A percentile compares a stretch with the other conserved stretches of the same genome.
Conservation (phyloP, 495 filamentous ascomycete genomes). For the Podospora conica region DNA sequence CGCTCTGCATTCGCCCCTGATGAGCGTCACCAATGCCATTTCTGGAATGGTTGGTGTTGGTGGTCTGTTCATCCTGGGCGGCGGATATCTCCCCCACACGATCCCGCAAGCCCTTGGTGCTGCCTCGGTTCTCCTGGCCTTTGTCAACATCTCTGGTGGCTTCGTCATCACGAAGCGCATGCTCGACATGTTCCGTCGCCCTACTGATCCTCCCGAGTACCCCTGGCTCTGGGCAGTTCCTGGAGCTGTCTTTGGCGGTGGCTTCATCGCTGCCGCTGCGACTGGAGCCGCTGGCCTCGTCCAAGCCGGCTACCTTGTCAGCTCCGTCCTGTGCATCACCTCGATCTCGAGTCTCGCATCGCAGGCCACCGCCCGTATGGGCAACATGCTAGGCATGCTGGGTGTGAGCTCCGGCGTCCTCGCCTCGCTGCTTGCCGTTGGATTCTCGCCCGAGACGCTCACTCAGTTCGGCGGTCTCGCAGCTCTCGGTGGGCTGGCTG, state of each 20-base stretch:
- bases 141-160: conserved; percentile 74
- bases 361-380: conserved; percentile 69
- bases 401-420: conserved; percentile 72
- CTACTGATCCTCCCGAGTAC: conserved; percentile 75
- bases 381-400: conserved; percentile 74
- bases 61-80: conserved; percentile 75
- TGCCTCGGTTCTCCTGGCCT: conserved; percentile 70
- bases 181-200: conserved; percentile 84
- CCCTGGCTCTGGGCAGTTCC: conserved; percentile 78
- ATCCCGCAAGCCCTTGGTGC: conserved; percentile 71
- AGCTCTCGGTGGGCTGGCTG: conserved; percentile 53
- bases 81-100: conserved; percentile 63
- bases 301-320: conserved; percentile 74
- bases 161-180: conserved; percentile 84
- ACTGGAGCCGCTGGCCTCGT: conserved; percentile 75
- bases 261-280: conserved; percentile 65
- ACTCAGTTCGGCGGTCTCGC: conserved; percentile 69
- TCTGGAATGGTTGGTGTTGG: conserved; percentile 81
- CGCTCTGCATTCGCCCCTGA: conserved; percentile 72
- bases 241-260: conserved; percentile 65
- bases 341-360: conserved; percentile 69
- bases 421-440: conserved; percentile 69
- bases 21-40: conserved; percentile 85
- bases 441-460: conserved; percentile 65
- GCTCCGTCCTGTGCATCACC: conserved; percentile 68